Evolutionary conservation across 2,329 filamentous ascomycete species (phyloP).

Genomic region (Emergomyces orientalis): DNA sequence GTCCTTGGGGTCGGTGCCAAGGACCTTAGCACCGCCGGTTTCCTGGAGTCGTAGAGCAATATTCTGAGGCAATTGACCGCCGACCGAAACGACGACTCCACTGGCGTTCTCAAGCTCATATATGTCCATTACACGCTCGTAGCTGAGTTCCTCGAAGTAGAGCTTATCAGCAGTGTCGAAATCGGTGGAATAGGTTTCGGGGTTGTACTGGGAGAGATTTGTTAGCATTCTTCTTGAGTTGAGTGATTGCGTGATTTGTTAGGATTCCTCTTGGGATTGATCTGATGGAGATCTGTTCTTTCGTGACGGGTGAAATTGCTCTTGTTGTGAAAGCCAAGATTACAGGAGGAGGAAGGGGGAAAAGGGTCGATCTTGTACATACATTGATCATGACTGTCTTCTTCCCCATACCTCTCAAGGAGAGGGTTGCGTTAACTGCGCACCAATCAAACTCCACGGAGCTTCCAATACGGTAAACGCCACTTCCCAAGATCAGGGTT

Average conservation of each 20-base stretch:
- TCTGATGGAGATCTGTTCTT: background rate
- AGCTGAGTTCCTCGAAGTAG: slow-evolving; percentile 94
- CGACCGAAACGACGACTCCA: slow-evolving; percentile 90
- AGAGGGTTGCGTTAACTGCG: slow-evolving; percentile 78
- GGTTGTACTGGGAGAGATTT: slow-evolving; percentile 49
- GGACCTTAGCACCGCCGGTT: slow-evolving; percentile 75
- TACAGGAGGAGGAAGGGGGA: background rate
- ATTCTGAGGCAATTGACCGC: slow-evolving; percentile 94
- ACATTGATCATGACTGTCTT: slow-evolving; percentile 84
- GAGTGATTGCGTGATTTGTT: background rate
- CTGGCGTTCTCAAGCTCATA: slow-evolving; percentile 81
- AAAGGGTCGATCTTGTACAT: background rate
- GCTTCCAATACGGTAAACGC: slow-evolving; percentile 94
- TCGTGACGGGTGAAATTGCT: background rate
- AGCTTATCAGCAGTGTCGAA: slow-evolving; percentile 82
- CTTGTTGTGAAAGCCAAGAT: background rate
- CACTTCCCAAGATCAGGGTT: slow-evolving; percentile 78
- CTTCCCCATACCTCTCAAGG: slow-evolving; percentile 76
- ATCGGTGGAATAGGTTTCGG: slow-evolving; percentile 74
- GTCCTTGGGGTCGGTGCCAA: slow-evolving; percentile 85
- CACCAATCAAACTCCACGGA: slow-evolving; percentile 99
- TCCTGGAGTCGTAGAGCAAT: slow-evolving; percentile 92
- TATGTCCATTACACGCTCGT: slow-evolving; percentile 97
- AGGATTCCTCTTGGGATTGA: background rate
- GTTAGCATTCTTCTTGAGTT: background rate